Percentiles rank a stretch among this genome's conserved stretches.
phyloP scores from a whole-genome alignment of 441 rosid genomes.

The Populus hybrid region DNA sequence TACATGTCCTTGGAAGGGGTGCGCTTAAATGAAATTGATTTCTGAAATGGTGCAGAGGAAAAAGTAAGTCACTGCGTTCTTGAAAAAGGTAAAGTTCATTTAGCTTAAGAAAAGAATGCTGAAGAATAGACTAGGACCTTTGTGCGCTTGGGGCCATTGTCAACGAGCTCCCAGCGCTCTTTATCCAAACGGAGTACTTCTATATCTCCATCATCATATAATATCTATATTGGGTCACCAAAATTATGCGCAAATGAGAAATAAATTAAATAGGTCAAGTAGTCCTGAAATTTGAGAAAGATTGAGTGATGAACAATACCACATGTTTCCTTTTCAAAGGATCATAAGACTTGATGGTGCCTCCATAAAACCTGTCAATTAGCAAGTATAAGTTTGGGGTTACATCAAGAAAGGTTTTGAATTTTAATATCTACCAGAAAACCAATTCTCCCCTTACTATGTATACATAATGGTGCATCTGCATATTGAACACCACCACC shows the following conservation, averaged over 20 bases:
- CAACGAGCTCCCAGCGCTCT: slow-evolving; percentile 92
- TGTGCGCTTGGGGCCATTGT: slow-evolving; percentile 52
- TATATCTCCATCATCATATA: slow-evolving; percentile 96
- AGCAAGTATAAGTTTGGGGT: slow-evolving; percentile 18
- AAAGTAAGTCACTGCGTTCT: slow-evolving; percentile 15
- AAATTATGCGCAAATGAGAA: slow-evolving; percentile 1
- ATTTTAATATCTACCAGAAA: neutral
- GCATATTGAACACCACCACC: neutral
- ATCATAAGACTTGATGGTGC: slow-evolving; percentile 92
- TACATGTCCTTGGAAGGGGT: slow-evolving; percentile 49
- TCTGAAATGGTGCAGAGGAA: slow-evolving; percentile 47
- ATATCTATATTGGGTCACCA: slow-evolving; percentile 46
- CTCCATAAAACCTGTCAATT: slow-evolving; percentile 85
- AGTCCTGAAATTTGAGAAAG: slow-evolving; percentile 13
- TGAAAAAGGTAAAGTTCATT: slow-evolving; percentile 4
- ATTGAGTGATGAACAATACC: slow-evolving; percentile 46
- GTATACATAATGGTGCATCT: neutral
- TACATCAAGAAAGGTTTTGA: slow-evolving; percentile 5
- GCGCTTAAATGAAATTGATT: slow-evolving; percentile 45
- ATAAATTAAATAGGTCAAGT: neutral
- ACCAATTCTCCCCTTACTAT: neutral
- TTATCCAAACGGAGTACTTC: slow-evolving; percentile 87
- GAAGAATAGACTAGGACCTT: slow-evolving; percentile 53
- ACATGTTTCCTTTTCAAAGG: slow-evolving; percentile 83
- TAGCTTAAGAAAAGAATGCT: slow-evolving; percentile 12